These are phyloP conservation scores for Phytophthora ramorum DNA, from an alignment of 352 stramenopile species.

Conservation along the genomic window DNA sequence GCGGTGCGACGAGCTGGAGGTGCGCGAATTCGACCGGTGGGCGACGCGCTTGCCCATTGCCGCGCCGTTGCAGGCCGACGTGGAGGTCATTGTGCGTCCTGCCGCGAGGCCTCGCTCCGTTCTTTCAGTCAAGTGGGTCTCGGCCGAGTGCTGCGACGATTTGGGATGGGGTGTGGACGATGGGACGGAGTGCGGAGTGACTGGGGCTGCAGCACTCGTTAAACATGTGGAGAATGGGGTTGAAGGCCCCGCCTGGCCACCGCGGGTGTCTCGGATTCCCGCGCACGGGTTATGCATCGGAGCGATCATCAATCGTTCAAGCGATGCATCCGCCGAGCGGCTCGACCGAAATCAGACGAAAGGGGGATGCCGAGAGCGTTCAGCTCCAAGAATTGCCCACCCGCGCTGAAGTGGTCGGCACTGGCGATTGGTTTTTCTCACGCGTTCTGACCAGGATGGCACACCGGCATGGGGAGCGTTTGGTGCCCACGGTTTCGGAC, in stretches of 20 bases:
- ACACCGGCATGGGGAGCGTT: neutral
- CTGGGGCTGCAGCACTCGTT: constrained; percentile 7
- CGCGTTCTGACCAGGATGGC: neutral
- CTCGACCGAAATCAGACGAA: constrained; percentile 26
- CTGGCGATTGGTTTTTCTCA: constrained; percentile 30
- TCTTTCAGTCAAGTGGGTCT: constrained; percentile 30
- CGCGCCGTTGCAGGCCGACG: constrained; percentile 18
- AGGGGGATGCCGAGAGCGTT: neutral
- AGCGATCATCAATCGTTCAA: neutral
- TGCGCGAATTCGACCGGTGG: neutral
- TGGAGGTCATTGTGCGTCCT: constrained; percentile 24
- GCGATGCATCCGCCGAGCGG: constrained; percentile 13
- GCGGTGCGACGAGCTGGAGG: neutral
- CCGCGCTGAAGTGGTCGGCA: neutral
- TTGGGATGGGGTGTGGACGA: constrained; percentile 31
- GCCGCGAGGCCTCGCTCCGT: neutral
- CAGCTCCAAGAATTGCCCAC: neutral
- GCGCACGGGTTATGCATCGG: constrained; percentile 20
- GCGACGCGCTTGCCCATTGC: constrained; percentile 2
- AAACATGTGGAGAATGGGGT: constrained; percentile 26
- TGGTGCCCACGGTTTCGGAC: constrained; percentile 12
- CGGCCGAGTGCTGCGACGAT: constrained; percentile 23
- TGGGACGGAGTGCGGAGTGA: constrained; percentile 14
- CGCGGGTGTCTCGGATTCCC: constrained; percentile 32
- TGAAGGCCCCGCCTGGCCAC: constrained; percentile 17